Conservation (phyloP, 129 eudicot species). For the Cynara cardunculus region DNA sequence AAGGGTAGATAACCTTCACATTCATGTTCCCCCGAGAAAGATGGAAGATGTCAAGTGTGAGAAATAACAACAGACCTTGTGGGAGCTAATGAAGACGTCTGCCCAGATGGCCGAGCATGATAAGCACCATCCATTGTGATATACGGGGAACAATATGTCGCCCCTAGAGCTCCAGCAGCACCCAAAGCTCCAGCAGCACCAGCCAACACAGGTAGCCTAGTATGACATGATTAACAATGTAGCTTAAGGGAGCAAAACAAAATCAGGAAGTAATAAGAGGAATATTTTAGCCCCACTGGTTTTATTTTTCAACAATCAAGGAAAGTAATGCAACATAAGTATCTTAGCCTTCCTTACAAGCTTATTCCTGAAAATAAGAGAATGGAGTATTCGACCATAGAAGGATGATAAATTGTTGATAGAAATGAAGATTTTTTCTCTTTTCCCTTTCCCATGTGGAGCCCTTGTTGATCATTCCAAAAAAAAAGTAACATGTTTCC, state of each 20-base stretch:
- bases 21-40: not conserved
- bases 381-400: not conserved
- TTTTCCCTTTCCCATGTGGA: not conserved
- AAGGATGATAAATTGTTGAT: not conserved
- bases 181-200: conserved; percentile 96
- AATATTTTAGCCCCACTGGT: not conserved
- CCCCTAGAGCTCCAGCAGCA: conserved; percentile 88
- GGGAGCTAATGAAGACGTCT: conserved; percentile 48
- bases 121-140: conserved; percentile 77
- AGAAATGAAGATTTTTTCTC: not conserved
- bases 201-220: conserved; percentile 90
- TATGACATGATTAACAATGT: conserved; percentile 9
- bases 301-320: not conserved
- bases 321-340: not conserved
- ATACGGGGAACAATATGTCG: conserved; percentile 64
- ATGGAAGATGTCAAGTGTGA: not conserved
- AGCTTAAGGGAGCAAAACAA: not conserved
- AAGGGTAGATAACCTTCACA: not conserved
- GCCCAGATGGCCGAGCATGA: conserved; percentile 71
- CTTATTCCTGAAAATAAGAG: not conserved
- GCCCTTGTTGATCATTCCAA: not conserved
- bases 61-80: conserved; percentile 36
- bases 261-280: not conserved
- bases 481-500: not conserved
- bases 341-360: not conserved